Base-by-base conservation (phyloP, 768 basidiomycete species). In the Mycena rosella region DNA sequence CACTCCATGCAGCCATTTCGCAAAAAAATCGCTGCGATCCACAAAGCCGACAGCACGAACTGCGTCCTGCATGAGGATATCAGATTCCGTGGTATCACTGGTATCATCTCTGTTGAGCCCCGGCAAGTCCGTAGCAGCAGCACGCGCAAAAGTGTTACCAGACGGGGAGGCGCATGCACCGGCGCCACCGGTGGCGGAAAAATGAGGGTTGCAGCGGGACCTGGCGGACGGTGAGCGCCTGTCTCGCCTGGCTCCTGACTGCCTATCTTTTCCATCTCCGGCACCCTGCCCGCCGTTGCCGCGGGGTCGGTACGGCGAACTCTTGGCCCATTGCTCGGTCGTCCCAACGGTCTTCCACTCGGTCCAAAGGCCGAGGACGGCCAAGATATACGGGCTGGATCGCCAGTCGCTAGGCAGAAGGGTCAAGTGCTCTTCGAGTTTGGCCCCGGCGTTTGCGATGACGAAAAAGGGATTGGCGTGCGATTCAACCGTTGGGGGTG, bases 401-500 rank as follows among this genome's bases (percentile, higher is more conserved):
- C 11, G 30, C 45, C 58, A 47, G 22, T 34, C 11, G 14, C 10
- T 20, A 32, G 57, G 57, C 42, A 58, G 44, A 47, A 58, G 57
- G 29, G 22, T 29, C 18, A 32, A 30, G 57, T 47, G 8, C 7
- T 32, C n/a, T 48, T n/a, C 44, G 30, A 59, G 24, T 44, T 59
- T 59, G 17, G 57, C 18, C 57, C 57, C 57, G n/a, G 57, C 57
- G 22, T 59, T 59, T 34, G 57, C 57, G 57, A 59, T 29, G 30
- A 45, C 56, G 42, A 57, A 57, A 32, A 57, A 57, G 11, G 56
- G 56, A 45, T 45, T 57, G 40, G 18, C 30, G 42, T 45, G 56
- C 13, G 56, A 57, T 45, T 17, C 15, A 20, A 56, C 38, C 55
- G 38, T 56, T 18, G 53, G 53, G 34, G 34, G 34, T 14, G 34